A percentile compares a stretch with the other conserved stretches of the same genome.
These are phyloP conservation scores for Astrothelium macrocarpum DNA, from an alignment of 495 filamentous ascomycete genomes.

Conservation along the genomic window DNA sequence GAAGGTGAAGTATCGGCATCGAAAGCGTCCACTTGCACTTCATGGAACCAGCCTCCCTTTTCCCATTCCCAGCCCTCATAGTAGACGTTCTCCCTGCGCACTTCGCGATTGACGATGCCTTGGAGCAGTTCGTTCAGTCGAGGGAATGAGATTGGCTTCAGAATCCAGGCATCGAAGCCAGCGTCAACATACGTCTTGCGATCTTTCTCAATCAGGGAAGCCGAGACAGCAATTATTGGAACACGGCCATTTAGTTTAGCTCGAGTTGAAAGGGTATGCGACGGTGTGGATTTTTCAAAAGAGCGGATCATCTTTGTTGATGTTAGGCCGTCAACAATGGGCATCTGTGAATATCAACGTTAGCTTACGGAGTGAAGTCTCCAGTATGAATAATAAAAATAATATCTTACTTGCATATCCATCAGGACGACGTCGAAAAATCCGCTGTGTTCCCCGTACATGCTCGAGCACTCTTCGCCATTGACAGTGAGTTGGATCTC, in stretches of 20 bases:
- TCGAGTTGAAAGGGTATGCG: constrained; percentile 37
- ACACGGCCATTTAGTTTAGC: constrained; percentile 46
- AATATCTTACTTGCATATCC: constrained; percentile 73
- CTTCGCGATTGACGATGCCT: constrained; percentile 28
- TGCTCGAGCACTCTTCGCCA: constrained; percentile 73
- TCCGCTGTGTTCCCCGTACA: constrained; percentile 49
- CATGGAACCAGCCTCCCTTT: constrained; percentile 33
- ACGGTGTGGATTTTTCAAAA: constrained; percentile 43
- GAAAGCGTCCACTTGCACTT: constrained; percentile 18
- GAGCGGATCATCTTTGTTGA: constrained; percentile 75
- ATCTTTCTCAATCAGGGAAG: constrained; percentile 67
- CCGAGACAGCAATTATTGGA: constrained; percentile 86
- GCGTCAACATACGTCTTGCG: constrained; percentile 60
- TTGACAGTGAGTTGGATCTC: constrained; percentile 65
- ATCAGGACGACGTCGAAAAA: constrained; percentile 82
- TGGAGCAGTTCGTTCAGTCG: constrained; percentile 31
- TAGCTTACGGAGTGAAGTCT: background rate
- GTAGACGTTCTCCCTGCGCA: constrained; percentile 26
- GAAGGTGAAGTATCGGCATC: constrained; percentile 19
- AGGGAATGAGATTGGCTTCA: constrained; percentile 34
- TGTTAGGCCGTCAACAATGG: constrained; percentile 79
- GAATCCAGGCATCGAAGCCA: constrained; percentile 87
- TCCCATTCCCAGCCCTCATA: constrained; percentile 30
- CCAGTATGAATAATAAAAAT: too few species aligned
- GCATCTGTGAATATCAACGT: constrained; percentile 54